Evolutionary conservation across 805 yeast genomes (phyloP).

Genomic region (Starmerella potacharoeniae): DNA sequence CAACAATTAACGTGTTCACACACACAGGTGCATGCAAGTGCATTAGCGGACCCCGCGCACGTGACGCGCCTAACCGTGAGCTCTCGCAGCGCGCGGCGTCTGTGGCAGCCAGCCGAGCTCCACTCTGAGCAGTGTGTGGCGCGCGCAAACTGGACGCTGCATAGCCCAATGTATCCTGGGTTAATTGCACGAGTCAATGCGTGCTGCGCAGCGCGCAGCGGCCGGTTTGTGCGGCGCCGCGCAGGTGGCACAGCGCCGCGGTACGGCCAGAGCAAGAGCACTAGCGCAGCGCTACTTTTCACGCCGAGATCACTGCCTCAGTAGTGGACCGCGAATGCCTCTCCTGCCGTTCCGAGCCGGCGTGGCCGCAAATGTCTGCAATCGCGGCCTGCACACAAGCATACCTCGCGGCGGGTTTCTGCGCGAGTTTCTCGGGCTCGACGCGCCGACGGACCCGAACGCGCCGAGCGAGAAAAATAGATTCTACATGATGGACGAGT

Average conservation of each 20-base stretch:
- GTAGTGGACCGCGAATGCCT: not conserved
- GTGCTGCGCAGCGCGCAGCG: not conserved
- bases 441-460: constrained; percentile 14
- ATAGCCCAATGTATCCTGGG: no score
- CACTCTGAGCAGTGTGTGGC: no score
- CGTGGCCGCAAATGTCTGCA: not conserved
- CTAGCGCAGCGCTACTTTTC: not conserved
- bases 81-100: no score
- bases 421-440: constrained; percentile 23
- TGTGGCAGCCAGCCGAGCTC: no score
- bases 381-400: constrained; percentile 30
- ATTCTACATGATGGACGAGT: constrained; percentile 82
- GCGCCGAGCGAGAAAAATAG: constrained; percentile 58
- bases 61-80: no score
- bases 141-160: no score
- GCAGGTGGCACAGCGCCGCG: not conserved
- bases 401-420: constrained; percentile 17
- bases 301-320: not conserved
- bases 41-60: no score
- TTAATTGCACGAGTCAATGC: not conserved
- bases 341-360: not conserved
- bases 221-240: no score
- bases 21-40: not conserved
- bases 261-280: not conserved
- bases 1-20: not conserved